Evolutionary conservation across 2,329 filamentous ascomycete species (phyloP), one percentile per base, ranked within the genome.

Genomic region (Amauroascus verrucosus): DNA sequence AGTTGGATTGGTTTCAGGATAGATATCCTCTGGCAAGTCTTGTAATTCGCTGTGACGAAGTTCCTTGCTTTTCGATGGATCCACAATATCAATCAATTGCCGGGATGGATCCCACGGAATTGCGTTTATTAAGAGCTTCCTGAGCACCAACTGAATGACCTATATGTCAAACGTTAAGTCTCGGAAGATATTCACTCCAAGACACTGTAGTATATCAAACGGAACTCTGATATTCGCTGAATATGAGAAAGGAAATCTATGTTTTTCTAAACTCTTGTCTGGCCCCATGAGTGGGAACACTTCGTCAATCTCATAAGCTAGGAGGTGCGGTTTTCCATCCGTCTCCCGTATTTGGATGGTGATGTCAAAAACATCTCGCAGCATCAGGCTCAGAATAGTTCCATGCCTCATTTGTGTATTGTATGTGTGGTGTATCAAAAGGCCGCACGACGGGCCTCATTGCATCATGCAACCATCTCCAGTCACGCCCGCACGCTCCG

Each of bases 151-250:
- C 32, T 70, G 67, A 48, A 69, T 66, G 7, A 64, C 60, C 67
- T 67, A 70, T 1, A 65, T 70, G 53, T 70, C 67, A 47, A 69
- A 70, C 5, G 60, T 57, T 16, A 69, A 57, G 45, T 70, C 65
- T 9, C 63, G 59, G 57, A 69, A 70, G 14, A 70, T 68, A 40
- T 70, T 62, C 6, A 70, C 65, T 1, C 67, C 67, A 13, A 70
- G 59, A 11, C 56, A 56, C 28, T 62, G 57, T 13, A 70, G 58
- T 16, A 69, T 70, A 50, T 69, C 62, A 44, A 69, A 69, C 0
- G 67, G 67, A 2, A 70, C 63, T n/a, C 60, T 60, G 32, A 70
- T 65, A 52, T 70, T 70, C 13, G 62, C 67, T 1, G 63, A 58
- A 22, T 64, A 60, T 6, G 62, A 65, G 46, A 70, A 70, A 5